Evolutionary conservation across 2,329 filamentous ascomycete species (phyloP), one percentile per base, ranked within the genome.

Genomic region (Alternaria dauci): DNA sequence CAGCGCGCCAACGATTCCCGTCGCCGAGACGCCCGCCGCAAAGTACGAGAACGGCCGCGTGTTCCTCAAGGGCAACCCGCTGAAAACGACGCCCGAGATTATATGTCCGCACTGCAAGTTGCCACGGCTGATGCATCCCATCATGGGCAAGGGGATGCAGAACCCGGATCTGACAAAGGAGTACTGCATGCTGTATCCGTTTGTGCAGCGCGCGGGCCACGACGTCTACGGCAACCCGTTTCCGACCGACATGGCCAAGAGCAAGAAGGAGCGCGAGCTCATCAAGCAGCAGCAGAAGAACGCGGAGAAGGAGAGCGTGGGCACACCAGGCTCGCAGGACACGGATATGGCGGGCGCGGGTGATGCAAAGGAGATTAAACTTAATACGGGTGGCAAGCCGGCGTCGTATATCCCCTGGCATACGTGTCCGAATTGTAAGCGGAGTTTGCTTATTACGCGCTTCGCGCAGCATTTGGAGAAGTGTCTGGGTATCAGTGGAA

Each of bases 161-260:
- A 87, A 90, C 59, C 90, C 90, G 0, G 80, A 82, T 41, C 78
- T 82, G 12, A 79, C 79, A 18, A 78, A 78, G 55, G 87, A 89
- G 67, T 94, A 93, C 82, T 94, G 91, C 84, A 92, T 91, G 78
- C 88, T 89, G 66, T 88, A 90, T 62, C 91, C 91, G 0, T 94
- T 90, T 82, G 91, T 92, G 62, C 87, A 91, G 68, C 89, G 91
- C 75, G 84, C 88, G 2, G 90, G 90, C 61, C 91, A 89, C 79
- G 91, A 94, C 77, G 92, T 94, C 66, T 93, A 93, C 78, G 91
- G 90, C 52, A 92, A 93, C 78, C 91, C 90, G 28, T 94, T 91
- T 85, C 89, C 91, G 14, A 88, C 88, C 18, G 89, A 90, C 23
- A 86, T 90, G 61, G 91, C 90, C 61, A 91, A 91, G 82, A 93